phyloP scores from a whole-genome alignment of 176 grass and related monocot species.

The Musa schizocarpa region DNA sequence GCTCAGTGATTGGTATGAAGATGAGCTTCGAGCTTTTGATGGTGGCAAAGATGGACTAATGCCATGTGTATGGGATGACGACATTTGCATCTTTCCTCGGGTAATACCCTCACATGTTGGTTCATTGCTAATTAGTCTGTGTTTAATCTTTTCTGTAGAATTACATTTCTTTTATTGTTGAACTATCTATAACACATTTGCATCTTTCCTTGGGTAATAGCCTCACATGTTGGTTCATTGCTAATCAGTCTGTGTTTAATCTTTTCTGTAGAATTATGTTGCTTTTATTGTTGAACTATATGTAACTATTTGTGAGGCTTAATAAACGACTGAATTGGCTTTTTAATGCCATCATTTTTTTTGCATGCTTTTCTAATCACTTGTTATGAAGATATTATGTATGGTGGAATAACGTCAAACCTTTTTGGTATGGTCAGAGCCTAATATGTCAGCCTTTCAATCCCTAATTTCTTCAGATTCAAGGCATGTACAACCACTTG shows the following conservation, averaged over 20 bases:
- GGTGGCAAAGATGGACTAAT: conserved; percentile 70
- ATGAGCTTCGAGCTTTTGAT: conserved; percentile 86
- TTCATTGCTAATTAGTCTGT: conserved; percentile 9
- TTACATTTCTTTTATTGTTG: too few relatives aligned
- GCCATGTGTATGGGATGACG: conserved; percentile 89
- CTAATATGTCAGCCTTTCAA: too few relatives aligned
- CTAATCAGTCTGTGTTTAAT: background rate
- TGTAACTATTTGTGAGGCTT: too few relatives aligned
- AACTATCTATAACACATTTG: conserved; percentile 21
- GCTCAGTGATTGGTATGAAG: conserved; percentile 87
- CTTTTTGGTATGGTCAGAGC: background rate
- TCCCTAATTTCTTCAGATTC: too few relatives aligned
- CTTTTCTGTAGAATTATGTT: too few relatives aligned
- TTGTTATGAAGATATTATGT: background rate
- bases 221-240: conserved; percentile 23
- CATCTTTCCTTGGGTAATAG: conserved; percentile 79
- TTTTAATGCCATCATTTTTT: background rate
- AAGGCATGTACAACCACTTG: too few relatives aligned
- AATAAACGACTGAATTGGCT: too few relatives aligned
- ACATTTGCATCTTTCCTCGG: conserved; percentile 82
- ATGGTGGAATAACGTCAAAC: background rate
- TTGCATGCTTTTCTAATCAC: background rate
- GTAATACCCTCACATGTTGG: conserved; percentile 37
- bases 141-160: too few relatives aligned
- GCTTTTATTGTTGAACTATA: too few relatives aligned